Base-by-base conservation (phyloP, 1,284 basidiomycete species). In the Apiotrichum brassicae region DNA sequence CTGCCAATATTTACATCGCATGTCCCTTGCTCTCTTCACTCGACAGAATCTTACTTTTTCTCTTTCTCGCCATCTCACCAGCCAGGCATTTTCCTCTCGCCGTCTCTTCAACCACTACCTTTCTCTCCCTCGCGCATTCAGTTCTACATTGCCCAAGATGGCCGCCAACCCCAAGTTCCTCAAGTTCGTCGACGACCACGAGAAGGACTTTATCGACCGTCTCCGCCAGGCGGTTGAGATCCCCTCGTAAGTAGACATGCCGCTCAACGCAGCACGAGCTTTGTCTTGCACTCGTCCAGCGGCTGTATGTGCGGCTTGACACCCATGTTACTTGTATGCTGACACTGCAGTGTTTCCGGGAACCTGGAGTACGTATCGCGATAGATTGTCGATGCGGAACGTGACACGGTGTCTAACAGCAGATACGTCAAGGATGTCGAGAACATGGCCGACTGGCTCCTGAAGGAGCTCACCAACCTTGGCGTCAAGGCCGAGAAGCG, bases 221-320 rank as follows among this genome's bases (percentile, higher is more conserved):
- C 81, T 94, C 20, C 77, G 80, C 6, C 79, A 86, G 39, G 88
- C 91, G n/a, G 88, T 95, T 51, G 82, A 83, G 34, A 94, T 95
- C 58, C 87, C 89, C 46, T 88, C 86, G 88, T 88, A 59, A 57
- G 75, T 67, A 13, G 18, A n/a, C n/a, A n/a, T n/a, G n/a, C n/a
- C n/a, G n/a, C n/a, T n/a, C n/a, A n/a, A n/a, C n/a, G n/a, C n/a
- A n/a, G n/a, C n/a, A n/a, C n/a, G n/a, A n/a, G n/a, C n/a, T n/a
- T n/a, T n/a, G n/a, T n/a, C n/a, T n/a, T n/a, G n/a, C n/a, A n/a
- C n/a, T n/a, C n/a, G n/a, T n/a, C n/a, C n/a, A n/a, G n/a, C n/a
- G n/a, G n/a, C n/a, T 30, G 28, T 30, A 14, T 30, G 28, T 30
- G 28, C 28, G 28, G 28, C 8, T 30, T 30, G 28, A n/a, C n/a